phyloP scores from a whole-genome alignment of 169 alveolate genomes.

The Plasmodium gaboni region DNA sequence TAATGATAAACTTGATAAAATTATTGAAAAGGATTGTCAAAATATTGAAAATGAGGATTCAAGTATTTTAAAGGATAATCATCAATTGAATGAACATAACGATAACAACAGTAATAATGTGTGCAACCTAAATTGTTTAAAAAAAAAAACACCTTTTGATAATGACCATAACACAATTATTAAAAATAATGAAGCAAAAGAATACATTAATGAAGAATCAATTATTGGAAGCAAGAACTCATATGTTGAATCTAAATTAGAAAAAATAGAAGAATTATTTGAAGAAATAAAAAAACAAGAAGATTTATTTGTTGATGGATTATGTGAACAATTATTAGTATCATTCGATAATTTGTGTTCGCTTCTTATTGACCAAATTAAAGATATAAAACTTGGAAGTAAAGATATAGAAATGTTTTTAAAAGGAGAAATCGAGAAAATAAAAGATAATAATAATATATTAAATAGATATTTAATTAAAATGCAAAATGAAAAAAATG shows the following conservation, averaged over 20 bases:
- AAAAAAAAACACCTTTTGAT: no score
- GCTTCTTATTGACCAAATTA: slow-evolving; percentile 18
- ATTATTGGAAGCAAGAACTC: neutral
- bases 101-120: neutral
- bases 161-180: no score
- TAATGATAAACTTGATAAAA: neutral
- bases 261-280: slow-evolving; percentile 29
- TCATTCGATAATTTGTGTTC: slow-evolving; percentile 21
- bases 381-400: slow-evolving; percentile 9
- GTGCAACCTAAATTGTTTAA: neutral
- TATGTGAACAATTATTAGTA: slow-evolving; percentile 3
- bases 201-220: neutral
- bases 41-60: neutral
- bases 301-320: slow-evolving; percentile 23
- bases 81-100: neutral
- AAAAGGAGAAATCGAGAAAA: slow-evolving; percentile 59
- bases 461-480: slow-evolving; percentile 11
- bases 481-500: slow-evolving; percentile 30
- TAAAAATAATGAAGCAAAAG: no score
- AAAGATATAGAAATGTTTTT: slow-evolving; percentile 8
- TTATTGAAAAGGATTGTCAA: neutral
- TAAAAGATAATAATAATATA: slow-evolving; percentile 40
- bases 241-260: neutral
- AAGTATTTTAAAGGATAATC: slow-evolving; percentile 5
- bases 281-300: slow-evolving; percentile 51